Evolutionary conservation across 805 yeast species (phyloP), one percentile per base, ranked within the genome.

Genomic region (Pichia deserticola): DNA sequence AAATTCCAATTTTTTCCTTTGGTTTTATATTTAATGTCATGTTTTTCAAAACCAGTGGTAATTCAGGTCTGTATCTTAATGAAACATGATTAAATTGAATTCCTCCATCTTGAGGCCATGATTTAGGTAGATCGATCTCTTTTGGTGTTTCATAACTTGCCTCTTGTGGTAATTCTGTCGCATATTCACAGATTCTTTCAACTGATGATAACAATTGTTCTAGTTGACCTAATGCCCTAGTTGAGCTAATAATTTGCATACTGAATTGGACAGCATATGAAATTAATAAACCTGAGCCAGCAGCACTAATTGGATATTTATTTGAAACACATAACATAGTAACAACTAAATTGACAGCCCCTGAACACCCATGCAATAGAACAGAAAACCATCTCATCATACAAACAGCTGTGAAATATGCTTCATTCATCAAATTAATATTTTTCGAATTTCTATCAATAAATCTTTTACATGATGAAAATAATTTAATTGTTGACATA

Each of bases 191-290:
- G 38, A 86, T 64, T 64, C 95, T 74, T 64, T 86, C 93, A 25
- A 79, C 87, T 0, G 89, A 79, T 57, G 84, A 85, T 83, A 86
- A 74, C 58, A 83, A 84, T 63, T 85, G 86, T 60, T 87, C 93
- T 32, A 83, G 76, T 58, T 81, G 81, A 1, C 92, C 85, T 59
- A 79, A 66, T 30, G 86, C 73, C 59, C 86, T 75, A 3, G 62
- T 33, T 13, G 36, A 43, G 35, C 45, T 43, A 44, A 60, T 61
- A 52, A 86, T 73, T 54, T 82, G 74, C 67, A 78, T 68, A 12
- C 84, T 75, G 63, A 85, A 68, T 48, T 81, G 72, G 39, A 80
- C 77, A 30, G 82, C 73, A 53, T 85, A 77, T 0, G 89, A 76
- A 45, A 86, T 64, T 47, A 86, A 70, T 63, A 86, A 74, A 62